Base-by-base conservation (phyloP, 140 eudicot genomes). In the Ambrosia hybrid region DNA sequence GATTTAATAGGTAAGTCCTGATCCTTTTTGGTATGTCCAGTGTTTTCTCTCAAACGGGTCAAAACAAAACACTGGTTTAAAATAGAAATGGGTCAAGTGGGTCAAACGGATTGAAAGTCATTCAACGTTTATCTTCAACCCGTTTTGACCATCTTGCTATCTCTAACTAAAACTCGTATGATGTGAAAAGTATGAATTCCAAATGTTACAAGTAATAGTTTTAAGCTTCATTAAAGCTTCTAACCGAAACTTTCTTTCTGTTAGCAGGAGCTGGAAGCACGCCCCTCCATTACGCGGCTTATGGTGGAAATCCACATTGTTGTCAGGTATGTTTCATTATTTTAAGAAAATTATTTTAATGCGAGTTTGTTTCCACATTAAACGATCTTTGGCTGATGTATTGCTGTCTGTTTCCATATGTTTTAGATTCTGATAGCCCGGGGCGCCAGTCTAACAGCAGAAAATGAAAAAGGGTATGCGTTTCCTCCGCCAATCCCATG, bases 251-350 rank as follows among this genome's bases (percentile, higher is more conserved):
- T 39, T 39, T 70, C 3, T 49, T 62, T 21, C 12, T 48, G 53
- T 10, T 67, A 57, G 62, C 89, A 90, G 96, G 96, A 67, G 87
- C 91, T 3, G 95, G 96, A 79, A 90, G 96, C 83, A 90, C 96
- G 10, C 89, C 96, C 16, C 91, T 90, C 67, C 96, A 90, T 70
- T 90, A 87, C 70, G 96, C 96, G 51, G 95, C 96, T 1, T 87
- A 88, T 77, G 96, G 96, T 65, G 96, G 96, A 45, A 90, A 79
- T 77, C 83, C 85, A 45, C 95, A 87, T 57, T 85, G 95, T 81
- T 90, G 96, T 75, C 95, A 83, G 78, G 96, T 90, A 67, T 0
- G 82, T 76, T 65, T 73, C 16, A 14, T 77, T 56, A 45, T 37
- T 9, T 26, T 38, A 36, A 38, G 21, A 51, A 61, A 14, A 5